These are phyloP conservation scores for Podaxis carcinomalis DNA, from an alignment of 768 basidiomycete species.

Conservation along the genomic window DNA sequence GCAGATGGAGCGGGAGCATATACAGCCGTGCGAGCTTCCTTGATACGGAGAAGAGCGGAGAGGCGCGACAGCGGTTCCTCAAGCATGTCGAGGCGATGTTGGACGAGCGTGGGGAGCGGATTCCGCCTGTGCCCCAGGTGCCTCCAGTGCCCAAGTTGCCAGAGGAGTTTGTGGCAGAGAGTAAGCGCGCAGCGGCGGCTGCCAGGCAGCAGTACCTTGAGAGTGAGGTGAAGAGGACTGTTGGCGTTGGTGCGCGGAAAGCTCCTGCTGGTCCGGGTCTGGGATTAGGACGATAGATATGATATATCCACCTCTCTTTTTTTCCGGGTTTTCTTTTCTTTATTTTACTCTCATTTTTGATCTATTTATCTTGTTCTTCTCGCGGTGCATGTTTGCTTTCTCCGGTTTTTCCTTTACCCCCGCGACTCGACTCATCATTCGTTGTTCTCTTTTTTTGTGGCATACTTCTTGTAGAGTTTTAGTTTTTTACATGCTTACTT, in stretches of 20 bases:
- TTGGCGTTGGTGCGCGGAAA: conserved; percentile 5
- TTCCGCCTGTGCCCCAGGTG: conserved; percentile 17
- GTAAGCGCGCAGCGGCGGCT: neutral
- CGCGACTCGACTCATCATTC: neutral
- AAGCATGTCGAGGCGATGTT: conserved; percentile 50
- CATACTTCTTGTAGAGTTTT: neutral
- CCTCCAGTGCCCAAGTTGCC: conserved; percentile 20
- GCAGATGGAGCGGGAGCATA: conserved; percentile 42
- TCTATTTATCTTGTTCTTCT: neutral
- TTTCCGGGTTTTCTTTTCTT: neutral
- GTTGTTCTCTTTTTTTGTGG: neutral
- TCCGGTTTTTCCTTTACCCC: neutral
- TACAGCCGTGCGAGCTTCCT: conserved; percentile 51
- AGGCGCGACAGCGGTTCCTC: conserved; percentile 45
- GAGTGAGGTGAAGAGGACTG: conserved; percentile 3
- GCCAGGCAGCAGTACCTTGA: conserved; percentile 4
- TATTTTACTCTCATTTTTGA: neutral
- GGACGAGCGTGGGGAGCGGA: conserved; percentile 27
- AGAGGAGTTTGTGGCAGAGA: conserved; percentile 12
- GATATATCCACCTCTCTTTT: neutral
- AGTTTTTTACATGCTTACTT: neutral
- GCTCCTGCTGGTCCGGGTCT: conserved; percentile 8
- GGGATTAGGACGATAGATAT: neutral
- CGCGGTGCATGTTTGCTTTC: neutral
- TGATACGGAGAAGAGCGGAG: conserved; percentile 48